Conservation (phyloP, 169 alveolate genomes). For the Pseudocohnilembus persalinus region DNA sequence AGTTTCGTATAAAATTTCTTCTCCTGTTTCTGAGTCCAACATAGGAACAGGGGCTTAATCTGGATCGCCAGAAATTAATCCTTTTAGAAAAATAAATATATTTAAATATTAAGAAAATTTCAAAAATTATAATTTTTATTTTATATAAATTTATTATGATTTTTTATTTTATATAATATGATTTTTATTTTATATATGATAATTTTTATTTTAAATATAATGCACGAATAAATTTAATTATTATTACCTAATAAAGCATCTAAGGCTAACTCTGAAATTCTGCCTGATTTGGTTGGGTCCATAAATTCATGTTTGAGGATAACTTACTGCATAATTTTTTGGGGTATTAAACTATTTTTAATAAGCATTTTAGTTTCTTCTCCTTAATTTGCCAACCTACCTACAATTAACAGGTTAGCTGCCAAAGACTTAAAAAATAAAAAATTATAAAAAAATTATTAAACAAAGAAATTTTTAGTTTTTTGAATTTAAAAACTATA, state of each 20-base stretch:
- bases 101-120: no score
- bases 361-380: constrained; percentile 6
- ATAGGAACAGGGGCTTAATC: neutral
- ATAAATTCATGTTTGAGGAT: neutral
- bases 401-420: neutral
- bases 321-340: no score
- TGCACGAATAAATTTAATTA: no score
- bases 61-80: neutral
- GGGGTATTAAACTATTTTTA: neutral
- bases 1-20: neutral
- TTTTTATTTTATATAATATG: no score
- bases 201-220: no score
- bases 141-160: no score
- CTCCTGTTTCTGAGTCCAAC: neutral
- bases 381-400: constrained; percentile 14
- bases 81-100: neutral
- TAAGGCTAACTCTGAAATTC: neutral
- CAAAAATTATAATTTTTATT: no score
- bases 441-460: no score
- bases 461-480: neutral
- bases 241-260: neutral
- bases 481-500: no score
- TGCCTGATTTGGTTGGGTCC: neutral
- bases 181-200: no score
- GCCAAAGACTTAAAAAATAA: neutral